Base-by-base conservation (phyloP, 345 rosid species). In the Gossypium herbaceum region DNA sequence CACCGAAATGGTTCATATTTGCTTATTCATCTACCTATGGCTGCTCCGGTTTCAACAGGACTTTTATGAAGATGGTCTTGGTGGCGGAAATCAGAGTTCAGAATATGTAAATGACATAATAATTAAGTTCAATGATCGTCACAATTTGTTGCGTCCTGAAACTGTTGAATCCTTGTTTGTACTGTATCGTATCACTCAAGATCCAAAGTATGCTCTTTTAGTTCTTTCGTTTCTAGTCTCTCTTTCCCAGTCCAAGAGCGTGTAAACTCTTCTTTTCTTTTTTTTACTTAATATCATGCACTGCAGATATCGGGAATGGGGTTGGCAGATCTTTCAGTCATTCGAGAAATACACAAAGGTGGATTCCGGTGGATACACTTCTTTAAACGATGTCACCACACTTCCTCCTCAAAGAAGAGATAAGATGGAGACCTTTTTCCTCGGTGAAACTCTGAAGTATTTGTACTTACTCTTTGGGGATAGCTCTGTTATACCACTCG, bases 251-350 rank as follows among this genome's bases (percentile, higher is more conserved):
- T 27, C 4, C 58, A 16, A 29, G 1, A 27, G 45, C 11, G 15
- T 50, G 24, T 44, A 69, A 50, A 12, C 12, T 16, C 12, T n/a
- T 68, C 5, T 9, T 22, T 6, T 7, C 2, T 25, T 58, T 13
- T 2, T 45, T 45, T 78, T 68, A 52, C 51, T 51, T 58, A 45
- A 44, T 62, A 62, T 75, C 45, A 13, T 65, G 39, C 43, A 17
- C 48, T 86, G 85, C 87, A 90, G 97, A 79, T 91, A 69, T 17
- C 59, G 45, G 1, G 96, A 94, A 77, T 94, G 94, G 97, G 97
- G 97, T 76, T 94, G 98, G 97, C 97, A 88, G 82, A 94, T 94
- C 51, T 94, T 94, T 74, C 89, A 92, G 86, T 94, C 98, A 64
- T 94, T 94, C 85, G 98, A 94, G 80, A 89, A 85, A 72, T 77